A percentile compares a stretch with the other conserved stretches of the same genome.
These are phyloP conservation scores for Schwanniomyces pseudopolymorphus DNA, from an alignment of 805 yeast genomes.

Conservation along the genomic window DNA sequence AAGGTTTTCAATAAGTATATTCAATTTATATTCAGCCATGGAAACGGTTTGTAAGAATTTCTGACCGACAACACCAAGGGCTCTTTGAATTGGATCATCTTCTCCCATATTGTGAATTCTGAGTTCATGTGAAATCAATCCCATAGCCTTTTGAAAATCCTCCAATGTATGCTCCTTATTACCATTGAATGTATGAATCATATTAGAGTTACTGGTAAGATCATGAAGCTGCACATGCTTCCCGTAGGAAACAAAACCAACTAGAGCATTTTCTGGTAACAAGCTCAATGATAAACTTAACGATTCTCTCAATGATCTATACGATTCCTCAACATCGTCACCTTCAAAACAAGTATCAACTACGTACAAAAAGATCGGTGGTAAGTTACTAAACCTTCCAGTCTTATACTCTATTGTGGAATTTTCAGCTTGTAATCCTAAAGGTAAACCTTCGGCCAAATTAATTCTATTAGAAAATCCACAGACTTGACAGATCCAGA, in stretches of 20 bases:
- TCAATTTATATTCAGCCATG: slow-evolving; percentile 51
- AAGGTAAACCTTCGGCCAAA: slow-evolving; percentile 24
- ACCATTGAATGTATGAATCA: slow-evolving; percentile 53
- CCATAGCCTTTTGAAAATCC: slow-evolving; percentile 46
- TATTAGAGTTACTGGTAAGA: slow-evolving; percentile 34
- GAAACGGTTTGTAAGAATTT: slow-evolving; percentile 49
- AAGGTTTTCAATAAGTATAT: slow-evolving; percentile 48
- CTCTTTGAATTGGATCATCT: slow-evolving; percentile 5
- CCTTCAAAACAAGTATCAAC: slow-evolving; percentile 56
- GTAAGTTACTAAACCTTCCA: slow-evolving; percentile 37
- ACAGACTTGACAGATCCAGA: slow-evolving; percentile 63
- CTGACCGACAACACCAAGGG: slow-evolving; percentile 13
- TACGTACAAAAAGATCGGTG: slow-evolving; percentile 52
- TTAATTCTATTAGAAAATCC: slow-evolving; percentile 41
- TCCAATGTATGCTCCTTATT: slow-evolving; percentile 48
- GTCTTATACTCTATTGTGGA: slow-evolving; percentile 55
- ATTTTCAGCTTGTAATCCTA: slow-evolving; percentile 37
- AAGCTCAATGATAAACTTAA: slow-evolving; percentile 44
- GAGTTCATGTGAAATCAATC: slow-evolving; percentile 35
- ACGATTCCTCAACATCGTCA: slow-evolving; percentile 47
- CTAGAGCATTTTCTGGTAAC: slow-evolving; percentile 54
- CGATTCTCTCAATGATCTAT: slow-evolving; percentile 49
- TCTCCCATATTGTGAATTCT: slow-evolving; percentile 5
- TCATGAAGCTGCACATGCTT: slow-evolving; percentile 61
- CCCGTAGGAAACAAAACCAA: slow-evolving; percentile 61